phyloP scores from a whole-genome alignment of 1,284 basidiomycete species.

The Wallemia mellicola region DNA sequence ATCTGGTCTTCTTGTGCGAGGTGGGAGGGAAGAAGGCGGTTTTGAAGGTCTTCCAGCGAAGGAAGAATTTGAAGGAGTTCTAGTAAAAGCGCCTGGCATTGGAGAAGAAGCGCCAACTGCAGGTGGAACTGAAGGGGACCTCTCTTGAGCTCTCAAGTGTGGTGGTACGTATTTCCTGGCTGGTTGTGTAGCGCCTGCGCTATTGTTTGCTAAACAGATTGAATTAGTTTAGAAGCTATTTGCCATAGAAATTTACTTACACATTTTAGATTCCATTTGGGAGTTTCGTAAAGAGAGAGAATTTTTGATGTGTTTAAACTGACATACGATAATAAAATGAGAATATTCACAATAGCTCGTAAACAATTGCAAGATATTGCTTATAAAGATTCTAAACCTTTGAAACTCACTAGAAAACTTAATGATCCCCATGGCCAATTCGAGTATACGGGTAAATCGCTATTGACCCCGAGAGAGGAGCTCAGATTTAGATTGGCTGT shows the following conservation, averaged over 20 bases:
- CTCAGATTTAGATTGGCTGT: background rate
- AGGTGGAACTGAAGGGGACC: background rate
- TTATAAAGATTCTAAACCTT: background rate
- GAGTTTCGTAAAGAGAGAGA: background rate
- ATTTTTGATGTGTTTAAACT: background rate
- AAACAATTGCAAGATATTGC: background rate
- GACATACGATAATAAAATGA: background rate
- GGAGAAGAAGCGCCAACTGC: background rate
- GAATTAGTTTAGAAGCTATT: background rate
- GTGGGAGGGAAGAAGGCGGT: background rate
- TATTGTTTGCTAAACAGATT: background rate
- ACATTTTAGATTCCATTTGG: slow-evolving; percentile 1
- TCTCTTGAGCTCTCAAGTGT: background rate
- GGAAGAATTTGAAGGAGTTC: background rate
- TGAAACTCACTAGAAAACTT: background rate
- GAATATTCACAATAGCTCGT: background rate
- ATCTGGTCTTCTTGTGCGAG: background rate
- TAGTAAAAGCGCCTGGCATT: background rate
- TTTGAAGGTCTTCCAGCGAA: background rate
- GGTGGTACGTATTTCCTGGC: background rate
- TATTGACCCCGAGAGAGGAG: background rate
- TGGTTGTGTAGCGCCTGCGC: background rate
- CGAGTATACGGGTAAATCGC: background rate
- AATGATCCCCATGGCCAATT: background rate
- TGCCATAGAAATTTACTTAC: background rate